A percentile compares a stretch with the other conserved stretches of the same genome.
Conservation (phyloP, 1,284 basidiomycete genomes). For the Sporisorium reilianum region DNA sequence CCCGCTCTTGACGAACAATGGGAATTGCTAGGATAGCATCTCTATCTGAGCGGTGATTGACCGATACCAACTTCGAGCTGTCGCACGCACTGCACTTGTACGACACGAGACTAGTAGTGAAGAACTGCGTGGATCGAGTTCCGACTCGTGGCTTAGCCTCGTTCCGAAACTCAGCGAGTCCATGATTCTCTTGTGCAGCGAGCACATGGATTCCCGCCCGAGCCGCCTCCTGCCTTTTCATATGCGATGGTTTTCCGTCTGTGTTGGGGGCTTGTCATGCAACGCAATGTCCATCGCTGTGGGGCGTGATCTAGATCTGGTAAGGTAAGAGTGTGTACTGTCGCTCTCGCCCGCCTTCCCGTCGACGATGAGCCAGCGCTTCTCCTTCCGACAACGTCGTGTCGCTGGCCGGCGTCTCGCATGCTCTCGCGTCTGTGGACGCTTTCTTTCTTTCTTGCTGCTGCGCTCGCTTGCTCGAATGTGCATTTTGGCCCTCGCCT, state of each 20-base stretch:
- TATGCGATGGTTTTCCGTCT: no score
- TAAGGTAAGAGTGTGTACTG: no score
- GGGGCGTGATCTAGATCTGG: neutral
- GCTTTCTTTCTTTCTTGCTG: neutral
- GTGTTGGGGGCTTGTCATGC: constrained; percentile 6
- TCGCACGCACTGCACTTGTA: no score
- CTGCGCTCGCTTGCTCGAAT: constrained; percentile 3
- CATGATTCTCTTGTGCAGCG: constrained; percentile 24
- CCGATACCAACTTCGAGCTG: no score
- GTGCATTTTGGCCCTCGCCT: neutral
- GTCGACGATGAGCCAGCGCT: no score
- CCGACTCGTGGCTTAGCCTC: neutral
- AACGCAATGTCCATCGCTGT: no score
- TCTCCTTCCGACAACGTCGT: no score
- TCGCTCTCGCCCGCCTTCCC: no score
- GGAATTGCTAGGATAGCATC: neutral
- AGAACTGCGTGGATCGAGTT: neutral
- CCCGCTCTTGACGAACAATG: neutral
- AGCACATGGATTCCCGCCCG: constrained; percentile 14
- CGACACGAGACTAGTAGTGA: no score
- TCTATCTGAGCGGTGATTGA: no score
- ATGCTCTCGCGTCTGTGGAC: constrained; percentile 3
- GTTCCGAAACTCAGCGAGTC: constrained; percentile 18
- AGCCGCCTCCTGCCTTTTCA: neutral
- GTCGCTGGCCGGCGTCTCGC: constrained; percentile 4